Conservation (phyloP, 306 rosid genomes). For the Gleditsia sinensis region DNA sequence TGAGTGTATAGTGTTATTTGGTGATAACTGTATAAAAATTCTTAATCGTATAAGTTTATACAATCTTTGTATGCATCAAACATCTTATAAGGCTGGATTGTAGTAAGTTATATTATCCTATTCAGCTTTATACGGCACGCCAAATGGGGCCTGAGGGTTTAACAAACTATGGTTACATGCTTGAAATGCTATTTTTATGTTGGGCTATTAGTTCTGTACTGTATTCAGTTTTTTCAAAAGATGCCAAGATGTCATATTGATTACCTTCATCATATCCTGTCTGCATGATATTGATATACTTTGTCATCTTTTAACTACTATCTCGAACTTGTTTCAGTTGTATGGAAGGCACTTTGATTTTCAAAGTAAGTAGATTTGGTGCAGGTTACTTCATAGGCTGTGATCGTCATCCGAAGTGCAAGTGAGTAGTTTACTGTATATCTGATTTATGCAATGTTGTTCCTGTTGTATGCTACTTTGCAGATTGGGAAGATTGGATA, state of each 20-base stretch:
- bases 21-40: no score
- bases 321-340: conserved; percentile 67
- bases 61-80: no score
- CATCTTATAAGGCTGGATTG: no score
- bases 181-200: background rate
- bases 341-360: conserved; percentile 77
- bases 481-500: background rate
- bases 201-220: background rate
- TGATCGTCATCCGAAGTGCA: conserved; percentile 95
- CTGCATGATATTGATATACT: conserved; percentile 14
- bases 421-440: conserved; percentile 62
- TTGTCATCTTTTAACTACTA: conserved; percentile 21
- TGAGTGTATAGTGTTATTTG: no score
- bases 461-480: background rate
- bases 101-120: no score
- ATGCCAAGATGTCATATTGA: conserved; percentile 8
- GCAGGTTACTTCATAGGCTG: conserved; percentile 94
- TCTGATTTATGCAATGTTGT: conserved; percentile 7
- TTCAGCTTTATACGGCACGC: no score
- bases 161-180: background rate
- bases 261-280: conserved; percentile 17
- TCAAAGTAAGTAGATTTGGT: conserved; percentile 93
- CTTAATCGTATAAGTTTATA: no score
- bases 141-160: no score
- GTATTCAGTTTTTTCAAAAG: background rate